These are phyloP conservation scores for Torulaspora delbrueckii DNA, from an alignment of 805 yeast genomes.

Conservation along the genomic window DNA sequence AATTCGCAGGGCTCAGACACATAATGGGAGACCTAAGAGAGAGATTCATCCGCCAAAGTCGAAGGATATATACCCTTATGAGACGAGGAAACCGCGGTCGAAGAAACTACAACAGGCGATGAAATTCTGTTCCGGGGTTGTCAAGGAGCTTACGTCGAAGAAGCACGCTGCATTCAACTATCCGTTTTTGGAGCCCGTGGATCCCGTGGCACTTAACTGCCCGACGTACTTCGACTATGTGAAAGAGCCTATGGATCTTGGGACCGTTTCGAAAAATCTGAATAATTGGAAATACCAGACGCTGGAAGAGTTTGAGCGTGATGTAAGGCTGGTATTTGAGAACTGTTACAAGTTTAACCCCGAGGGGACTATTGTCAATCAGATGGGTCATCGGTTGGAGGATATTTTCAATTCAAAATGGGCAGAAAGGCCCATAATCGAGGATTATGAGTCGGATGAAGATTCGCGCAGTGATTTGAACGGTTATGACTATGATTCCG, in stretches of 20 bases:
- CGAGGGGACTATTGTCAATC: conserved; percentile 92
- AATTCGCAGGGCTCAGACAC: conserved; percentile 69
- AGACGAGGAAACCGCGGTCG: conserved; percentile 68
- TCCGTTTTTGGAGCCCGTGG: conserved; percentile 92
- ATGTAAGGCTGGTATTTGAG: conserved; percentile 73
- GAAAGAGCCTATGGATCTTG: conserved; percentile 91
- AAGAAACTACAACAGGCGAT: conserved; percentile 88
- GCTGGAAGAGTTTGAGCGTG: conserved; percentile 81
- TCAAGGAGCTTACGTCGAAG: conserved; percentile 77
- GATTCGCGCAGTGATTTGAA: conserved; percentile 39
- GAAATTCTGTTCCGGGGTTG: conserved; percentile 73
- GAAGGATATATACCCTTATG: conserved; percentile 81
- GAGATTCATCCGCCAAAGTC: conserved; percentile 96
- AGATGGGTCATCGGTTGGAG: conserved; percentile 91
- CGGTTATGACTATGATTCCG: conserved; percentile 29
- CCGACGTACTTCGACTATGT: conserved; percentile 85
- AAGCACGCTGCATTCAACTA: conserved; percentile 80
- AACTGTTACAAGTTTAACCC: conserved; percentile 94
- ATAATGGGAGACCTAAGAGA: conserved; percentile 87
- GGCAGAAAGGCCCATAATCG: conserved; percentile 76
- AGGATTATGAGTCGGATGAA: conserved; percentile 45
- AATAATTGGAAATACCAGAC: conserved; percentile 83
- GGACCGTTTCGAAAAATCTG: conserved; percentile 74
- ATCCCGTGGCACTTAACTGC: conserved; percentile 87
- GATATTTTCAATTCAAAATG: conserved; percentile 81